Conservation (phyloP, 129 eudicot genomes). For the Lactuca sativa region DNA sequence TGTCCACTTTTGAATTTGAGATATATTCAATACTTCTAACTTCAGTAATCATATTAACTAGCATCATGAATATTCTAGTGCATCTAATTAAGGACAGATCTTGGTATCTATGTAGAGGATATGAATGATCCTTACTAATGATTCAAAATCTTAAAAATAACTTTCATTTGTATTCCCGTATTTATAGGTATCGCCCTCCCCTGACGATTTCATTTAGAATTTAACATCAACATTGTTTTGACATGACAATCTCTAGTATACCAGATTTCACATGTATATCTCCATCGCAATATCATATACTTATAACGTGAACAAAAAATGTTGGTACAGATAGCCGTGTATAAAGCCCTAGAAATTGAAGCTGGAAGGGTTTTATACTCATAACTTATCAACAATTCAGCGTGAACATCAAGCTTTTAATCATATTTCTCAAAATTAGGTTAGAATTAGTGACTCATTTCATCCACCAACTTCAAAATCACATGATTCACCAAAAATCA, state of each 20-base stretch:
- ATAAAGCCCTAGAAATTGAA: conserved; percentile 21
- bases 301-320: not conserved
- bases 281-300: conserved; percentile 5
- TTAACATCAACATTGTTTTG: too few species aligned
- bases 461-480: conserved; percentile 18
- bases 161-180: not conserved
- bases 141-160: not conserved
- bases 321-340: not conserved
- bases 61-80: not conserved
- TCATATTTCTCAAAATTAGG: conserved; percentile 25
- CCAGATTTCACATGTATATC: too few species aligned
- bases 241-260: not conserved
- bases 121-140: not conserved
- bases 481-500: conserved; percentile 12
- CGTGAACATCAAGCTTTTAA: conserved; percentile 7
- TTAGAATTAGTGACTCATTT: not conserved
- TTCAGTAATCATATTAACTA: not conserved
- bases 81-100: not conserved
- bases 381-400: conserved; percentile 7
- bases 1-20: not conserved
- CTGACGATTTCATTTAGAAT: too few species aligned
- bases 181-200: not conserved
- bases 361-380: not conserved
- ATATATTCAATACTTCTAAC: not conserved
- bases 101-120: not conserved